Conservation (phyloP, 352 stramenopile species). For the Pythium inflatum region DNA sequence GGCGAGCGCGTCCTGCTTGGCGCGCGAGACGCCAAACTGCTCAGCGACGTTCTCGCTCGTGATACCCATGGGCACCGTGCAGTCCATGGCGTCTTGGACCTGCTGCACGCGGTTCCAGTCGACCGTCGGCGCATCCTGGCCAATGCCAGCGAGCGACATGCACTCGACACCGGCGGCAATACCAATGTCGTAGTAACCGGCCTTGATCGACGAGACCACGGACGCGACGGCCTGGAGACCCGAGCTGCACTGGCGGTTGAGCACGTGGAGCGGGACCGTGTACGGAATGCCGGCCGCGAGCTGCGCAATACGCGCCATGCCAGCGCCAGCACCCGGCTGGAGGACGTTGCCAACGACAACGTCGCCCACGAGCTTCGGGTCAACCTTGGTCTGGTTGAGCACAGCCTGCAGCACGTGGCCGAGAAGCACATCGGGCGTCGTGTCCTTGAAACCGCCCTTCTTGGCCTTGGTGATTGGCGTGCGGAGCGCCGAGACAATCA, state of each 20-base stretch:
- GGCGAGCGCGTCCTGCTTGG: slow-evolving; percentile 80
- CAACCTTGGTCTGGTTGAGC: slow-evolving; percentile 81
- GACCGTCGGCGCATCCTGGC: slow-evolving; percentile 53
- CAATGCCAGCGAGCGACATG: slow-evolving; percentile 79
- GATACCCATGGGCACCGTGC: slow-evolving; percentile 84
- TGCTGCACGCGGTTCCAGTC: slow-evolving; percentile 57
- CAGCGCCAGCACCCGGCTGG: slow-evolving; percentile 73
- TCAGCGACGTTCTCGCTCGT: slow-evolving; percentile 89
- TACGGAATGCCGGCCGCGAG: slow-evolving; percentile 79
- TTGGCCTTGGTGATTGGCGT: slow-evolving; percentile 89
- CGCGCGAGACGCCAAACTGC: slow-evolving; percentile 72
- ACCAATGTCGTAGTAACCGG: slow-evolving; percentile 84
- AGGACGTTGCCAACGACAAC: slow-evolving; percentile 88
- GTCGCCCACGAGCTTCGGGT: slow-evolving; percentile 76
- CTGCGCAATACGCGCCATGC: slow-evolving; percentile 83
- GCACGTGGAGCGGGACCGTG: slow-evolving; percentile 66
- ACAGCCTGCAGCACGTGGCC: slow-evolving; percentile 83
- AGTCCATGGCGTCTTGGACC: slow-evolving; percentile 80
- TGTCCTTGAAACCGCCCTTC: slow-evolving; percentile 91
- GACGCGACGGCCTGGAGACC: slow-evolving; percentile 86
- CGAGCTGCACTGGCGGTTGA: slow-evolving; percentile 90
- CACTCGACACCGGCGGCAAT: slow-evolving; percentile 87
- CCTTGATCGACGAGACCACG: slow-evolving; percentile 76
- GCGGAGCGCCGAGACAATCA: slow-evolving; percentile 83
- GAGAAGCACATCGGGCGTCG: slow-evolving; percentile 90